Percentiles rank a stretch among this genome's conserved stretches.
These are phyloP conservation scores for Talaromyces sp. DNA, from an alignment of 2,329 filamentous ascomycete genomes.

Conservation along the genomic window DNA sequence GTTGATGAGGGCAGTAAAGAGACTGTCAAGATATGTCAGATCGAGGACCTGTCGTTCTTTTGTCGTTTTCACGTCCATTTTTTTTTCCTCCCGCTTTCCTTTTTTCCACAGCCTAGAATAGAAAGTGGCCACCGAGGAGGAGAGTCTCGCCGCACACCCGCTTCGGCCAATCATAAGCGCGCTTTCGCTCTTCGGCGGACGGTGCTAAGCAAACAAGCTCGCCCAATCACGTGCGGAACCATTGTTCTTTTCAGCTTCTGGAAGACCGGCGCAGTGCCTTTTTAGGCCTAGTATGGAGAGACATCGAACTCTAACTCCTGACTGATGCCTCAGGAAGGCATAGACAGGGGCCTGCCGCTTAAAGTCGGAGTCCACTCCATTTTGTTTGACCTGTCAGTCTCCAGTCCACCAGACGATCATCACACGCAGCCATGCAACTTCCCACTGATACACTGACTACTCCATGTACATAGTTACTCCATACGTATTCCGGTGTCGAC, in stretches of 20 bases:
- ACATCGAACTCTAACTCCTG: neutral
- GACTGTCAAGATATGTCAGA: neutral
- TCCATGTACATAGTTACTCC: neutral
- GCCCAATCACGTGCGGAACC: neutral
- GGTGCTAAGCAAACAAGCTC: slow-evolving; percentile 10
- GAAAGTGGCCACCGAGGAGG: slow-evolving; percentile 12
- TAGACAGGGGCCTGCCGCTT: neutral
- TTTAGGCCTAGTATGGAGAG: neutral
- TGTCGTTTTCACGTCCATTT: neutral
- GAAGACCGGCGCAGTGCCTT: neutral
- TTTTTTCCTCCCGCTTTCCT: neutral
- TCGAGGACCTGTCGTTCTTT: neutral
- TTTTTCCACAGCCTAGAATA: neutral
- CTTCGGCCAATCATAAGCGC: neutral
- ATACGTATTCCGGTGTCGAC: neutral
- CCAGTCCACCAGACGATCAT: neutral
- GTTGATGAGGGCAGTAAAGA: neutral
- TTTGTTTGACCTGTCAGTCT: neutral
- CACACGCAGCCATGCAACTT: neutral
- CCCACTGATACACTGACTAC: neutral
- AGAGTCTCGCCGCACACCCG: neutral
- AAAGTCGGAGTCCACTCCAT: neutral
- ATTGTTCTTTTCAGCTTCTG: slow-evolving; percentile 14
- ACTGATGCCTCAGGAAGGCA: slow-evolving; percentile 5
- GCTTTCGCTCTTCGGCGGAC: neutral